Percentiles rank a stretch among this genome's conserved stretches.
phyloP scores from a whole-genome alignment of 2,329 filamentous ascomycete genomes.

The Aureobasidium sp. region DNA sequence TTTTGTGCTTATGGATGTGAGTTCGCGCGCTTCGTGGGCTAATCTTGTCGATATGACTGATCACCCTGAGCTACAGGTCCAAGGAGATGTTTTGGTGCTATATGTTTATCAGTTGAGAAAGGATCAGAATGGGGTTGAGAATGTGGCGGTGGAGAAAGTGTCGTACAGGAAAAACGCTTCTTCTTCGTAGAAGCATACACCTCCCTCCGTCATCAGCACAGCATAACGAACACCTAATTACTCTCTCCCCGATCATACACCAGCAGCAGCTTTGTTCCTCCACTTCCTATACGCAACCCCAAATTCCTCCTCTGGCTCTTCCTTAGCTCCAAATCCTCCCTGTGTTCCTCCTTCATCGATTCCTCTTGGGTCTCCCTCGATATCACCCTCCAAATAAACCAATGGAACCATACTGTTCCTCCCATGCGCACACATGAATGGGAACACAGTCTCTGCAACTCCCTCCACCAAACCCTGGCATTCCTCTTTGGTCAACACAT shows the following conservation, averaged over 20 bases:
- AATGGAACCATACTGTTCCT: conserved; percentile 57
- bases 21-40: conserved; percentile 43
- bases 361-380: no score
- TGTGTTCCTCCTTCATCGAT: not conserved
- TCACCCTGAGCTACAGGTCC: conserved; percentile 65
- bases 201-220: no score
- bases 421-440: conserved; percentile 88
- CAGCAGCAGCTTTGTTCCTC: no score
- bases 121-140: conserved; percentile 58
- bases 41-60: conserved; percentile 19
- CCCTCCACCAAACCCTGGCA: conserved; percentile 64
- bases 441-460: conserved; percentile 72
- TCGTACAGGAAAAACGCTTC: conserved; percentile 52
- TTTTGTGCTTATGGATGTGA: conserved; percentile 98
- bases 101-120: conserved; percentile 82
- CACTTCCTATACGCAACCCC: no score
- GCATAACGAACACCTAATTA: no score
- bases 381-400: conserved; percentile 29
- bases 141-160: conserved; percentile 62
- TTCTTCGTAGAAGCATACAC: conserved; percentile 1
- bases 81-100: conserved; percentile 94
- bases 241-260: no score
- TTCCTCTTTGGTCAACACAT: conserved; percentile 63
- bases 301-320: no score
- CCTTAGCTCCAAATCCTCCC: not conserved